Evolutionary conservation across 2,329 filamentous ascomycete genomes (phyloP).

Genomic region (Sclerotinia subarctica): DNA sequence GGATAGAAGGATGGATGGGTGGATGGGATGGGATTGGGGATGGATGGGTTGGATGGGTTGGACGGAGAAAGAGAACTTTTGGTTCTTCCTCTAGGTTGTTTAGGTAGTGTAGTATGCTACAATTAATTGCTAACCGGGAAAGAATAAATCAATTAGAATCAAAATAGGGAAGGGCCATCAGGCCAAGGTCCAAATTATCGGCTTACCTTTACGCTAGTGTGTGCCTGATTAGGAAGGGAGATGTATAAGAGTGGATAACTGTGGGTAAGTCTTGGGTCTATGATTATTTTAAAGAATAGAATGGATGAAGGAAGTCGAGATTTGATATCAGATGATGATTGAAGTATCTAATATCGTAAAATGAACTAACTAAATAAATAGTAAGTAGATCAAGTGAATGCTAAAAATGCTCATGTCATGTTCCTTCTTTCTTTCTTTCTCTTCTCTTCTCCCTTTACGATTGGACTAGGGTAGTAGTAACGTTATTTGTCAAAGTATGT

Average conservation of each 20-base stretch:
- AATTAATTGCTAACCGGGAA: conserved; percentile 6
- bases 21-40: conserved; percentile 8
- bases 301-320: neutral
- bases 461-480: no score
- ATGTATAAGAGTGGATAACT: conserved; percentile 15
- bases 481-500: no score
- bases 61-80: conserved; percentile 1
- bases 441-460: no score
- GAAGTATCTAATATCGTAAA: neutral
- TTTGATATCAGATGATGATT: neutral
- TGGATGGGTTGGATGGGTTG: neutral
- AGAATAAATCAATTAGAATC: conserved; percentile 8
- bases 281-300: neutral
- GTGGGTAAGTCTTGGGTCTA: neutral
- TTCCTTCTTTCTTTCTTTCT: neutral
- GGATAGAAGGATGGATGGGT: neutral
- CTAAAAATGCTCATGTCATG: neutral
- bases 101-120: neutral
- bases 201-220: conserved; percentile 8
- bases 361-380: no score
- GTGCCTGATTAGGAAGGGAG: conserved; percentile 9
- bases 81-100: conserved; percentile 3
- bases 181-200: conserved; percentile 5
- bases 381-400: neutral
- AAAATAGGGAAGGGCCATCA: conserved; percentile 7